Conservation (phyloP, 371 early-diverging fungal genomes). For the Actinomortierella ambigua region DNA sequence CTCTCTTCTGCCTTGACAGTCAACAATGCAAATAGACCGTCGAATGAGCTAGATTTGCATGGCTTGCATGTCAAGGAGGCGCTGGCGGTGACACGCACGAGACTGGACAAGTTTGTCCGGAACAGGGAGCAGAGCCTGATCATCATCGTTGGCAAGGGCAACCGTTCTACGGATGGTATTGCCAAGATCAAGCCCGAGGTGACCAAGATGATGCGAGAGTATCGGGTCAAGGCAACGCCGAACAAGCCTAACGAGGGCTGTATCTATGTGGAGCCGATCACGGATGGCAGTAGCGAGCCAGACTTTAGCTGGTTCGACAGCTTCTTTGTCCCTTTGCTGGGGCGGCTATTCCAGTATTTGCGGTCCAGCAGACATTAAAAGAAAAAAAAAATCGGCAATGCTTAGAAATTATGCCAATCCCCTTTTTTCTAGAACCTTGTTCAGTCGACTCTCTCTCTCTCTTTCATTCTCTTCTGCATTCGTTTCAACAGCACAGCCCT, state of each 20-base stretch:
- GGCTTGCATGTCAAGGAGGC: constrained; percentile 67
- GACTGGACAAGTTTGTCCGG: constrained; percentile 52
- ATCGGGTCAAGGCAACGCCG: constrained; percentile 57
- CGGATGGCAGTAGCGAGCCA: constrained; percentile 1
- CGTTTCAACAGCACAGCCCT: not conserved
- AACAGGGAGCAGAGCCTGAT: constrained; percentile 49
- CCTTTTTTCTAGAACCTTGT: too few species aligned
- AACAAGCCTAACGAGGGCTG: constrained; percentile 68
- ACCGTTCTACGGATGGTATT: constrained; percentile 61
- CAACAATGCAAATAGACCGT: constrained; percentile 53
- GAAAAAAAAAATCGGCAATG: not conserved
- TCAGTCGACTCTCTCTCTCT: too few species aligned
- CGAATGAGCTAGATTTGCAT: constrained; percentile 63
- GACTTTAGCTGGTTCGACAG: constrained; percentile 34
- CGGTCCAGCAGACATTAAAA: not conserved
- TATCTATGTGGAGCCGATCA: constrained; percentile 54
- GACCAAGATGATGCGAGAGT: constrained; percentile 55
- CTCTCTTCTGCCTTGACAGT: constrained; percentile 26
- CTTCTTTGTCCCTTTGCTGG: constrained; percentile 6
- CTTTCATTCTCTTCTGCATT: too few species aligned
- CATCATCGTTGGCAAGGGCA: constrained; percentile 69
- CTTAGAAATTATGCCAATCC: too few species aligned
- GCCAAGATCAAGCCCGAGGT: constrained; percentile 70
- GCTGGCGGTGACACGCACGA: constrained; percentile 54
- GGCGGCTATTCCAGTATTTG: too few species aligned